Base-by-base conservation (phyloP, 208 protist species). In the Crithidia fasciculata region DNA sequence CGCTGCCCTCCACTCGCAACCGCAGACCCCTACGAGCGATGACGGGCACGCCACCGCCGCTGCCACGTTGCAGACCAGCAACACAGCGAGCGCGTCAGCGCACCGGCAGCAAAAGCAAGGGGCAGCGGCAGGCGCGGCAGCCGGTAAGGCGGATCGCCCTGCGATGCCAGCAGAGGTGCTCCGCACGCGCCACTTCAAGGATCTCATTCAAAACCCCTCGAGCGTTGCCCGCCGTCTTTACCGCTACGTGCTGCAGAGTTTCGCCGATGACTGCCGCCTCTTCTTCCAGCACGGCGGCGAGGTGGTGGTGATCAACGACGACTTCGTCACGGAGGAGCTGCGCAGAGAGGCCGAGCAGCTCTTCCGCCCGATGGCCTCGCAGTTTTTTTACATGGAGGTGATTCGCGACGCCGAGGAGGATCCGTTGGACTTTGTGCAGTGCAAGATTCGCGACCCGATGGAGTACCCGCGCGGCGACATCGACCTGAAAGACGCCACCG, bases 271-370 rank as follows among this genome's bases (percentile, higher is more conserved):
- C 69, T 83, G 80, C 49, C 73, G 76, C 8, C n/a, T 74, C 45
- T 97, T 96, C 65, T 95, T 95, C 64, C 58, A 78, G n/a, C 65
- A 74, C 59, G 87, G 89, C n/a, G 87, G 89, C 39, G 86, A 94
- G 65, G 91, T 97, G 63, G 80, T 95, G 59, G 79, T 97, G 49
- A 55, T 97, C 52, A 95, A 97, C 83, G 90, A 95, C 69, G 89
- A 97, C 74, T 95, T 95, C 69, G 70, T 87, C 5, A 92, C 85
- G 19, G 84, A 87, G 68, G 84, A 90, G 62, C 69, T 97, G 57
- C 89, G 93, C 6, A 62, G 78, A 44, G 89, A 95, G 71, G 88
- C 82, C 37, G 88, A 96, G 76, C 36, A 36, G 19, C 63, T 87
- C 16, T 93, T 95, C 72, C 72, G 71, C 41, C 83, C 83, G 0